phyloP scores from a whole-genome alignment of 2,329 filamentous ascomycete species.

The Ophiocordyceps unilateralis region DNA sequence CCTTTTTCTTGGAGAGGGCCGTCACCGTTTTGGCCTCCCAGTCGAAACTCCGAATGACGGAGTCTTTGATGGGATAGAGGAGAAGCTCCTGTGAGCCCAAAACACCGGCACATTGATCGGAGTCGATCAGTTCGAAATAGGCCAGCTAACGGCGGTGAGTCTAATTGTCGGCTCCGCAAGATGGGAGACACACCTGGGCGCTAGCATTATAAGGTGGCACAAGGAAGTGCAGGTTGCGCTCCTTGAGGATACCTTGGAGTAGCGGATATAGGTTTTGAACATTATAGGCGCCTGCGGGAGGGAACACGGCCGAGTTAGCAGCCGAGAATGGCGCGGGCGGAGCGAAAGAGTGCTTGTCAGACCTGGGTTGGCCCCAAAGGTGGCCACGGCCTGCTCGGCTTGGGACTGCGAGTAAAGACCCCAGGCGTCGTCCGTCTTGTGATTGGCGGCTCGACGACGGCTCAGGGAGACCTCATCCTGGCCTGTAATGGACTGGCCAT shows the following conservation, averaged over 20 bases:
- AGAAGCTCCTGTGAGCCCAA: slow-evolving; percentile 76
- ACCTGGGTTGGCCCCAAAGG: slow-evolving; percentile 71
- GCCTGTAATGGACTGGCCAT: slow-evolving; percentile 65
- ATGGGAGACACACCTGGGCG: slow-evolving; percentile 47
- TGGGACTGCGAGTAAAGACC: slow-evolving; percentile 66
- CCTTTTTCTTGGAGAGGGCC: slow-evolving; percentile 46
- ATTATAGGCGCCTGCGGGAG: slow-evolving; percentile 48
- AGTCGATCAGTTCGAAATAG: slow-evolving; percentile 53
- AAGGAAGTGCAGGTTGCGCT: slow-evolving; percentile 54
- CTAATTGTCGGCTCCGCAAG: neutral
- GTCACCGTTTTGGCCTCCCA: slow-evolving; percentile 50
- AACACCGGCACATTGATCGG: slow-evolving; percentile 54
- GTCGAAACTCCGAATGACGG: slow-evolving; percentile 50
- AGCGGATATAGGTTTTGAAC: slow-evolving; percentile 59
- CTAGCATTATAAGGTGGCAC: slow-evolving; percentile 79
- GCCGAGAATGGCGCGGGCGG: neutral
- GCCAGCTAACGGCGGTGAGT: slow-evolving; percentile 36
- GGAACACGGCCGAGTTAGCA: neutral
- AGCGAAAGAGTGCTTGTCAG: slow-evolving; percentile 6
- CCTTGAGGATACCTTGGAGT: slow-evolving; percentile 56
- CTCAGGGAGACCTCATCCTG: slow-evolving; percentile 54
- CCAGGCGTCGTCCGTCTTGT: slow-evolving; percentile 69
- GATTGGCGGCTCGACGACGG: slow-evolving; percentile 46
- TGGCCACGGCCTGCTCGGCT: slow-evolving; percentile 62
- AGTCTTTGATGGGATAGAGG: slow-evolving; percentile 66